Base-by-base conservation (phyloP, 352 stramenopile species). In the Phytopythium mirpurense region DNA sequence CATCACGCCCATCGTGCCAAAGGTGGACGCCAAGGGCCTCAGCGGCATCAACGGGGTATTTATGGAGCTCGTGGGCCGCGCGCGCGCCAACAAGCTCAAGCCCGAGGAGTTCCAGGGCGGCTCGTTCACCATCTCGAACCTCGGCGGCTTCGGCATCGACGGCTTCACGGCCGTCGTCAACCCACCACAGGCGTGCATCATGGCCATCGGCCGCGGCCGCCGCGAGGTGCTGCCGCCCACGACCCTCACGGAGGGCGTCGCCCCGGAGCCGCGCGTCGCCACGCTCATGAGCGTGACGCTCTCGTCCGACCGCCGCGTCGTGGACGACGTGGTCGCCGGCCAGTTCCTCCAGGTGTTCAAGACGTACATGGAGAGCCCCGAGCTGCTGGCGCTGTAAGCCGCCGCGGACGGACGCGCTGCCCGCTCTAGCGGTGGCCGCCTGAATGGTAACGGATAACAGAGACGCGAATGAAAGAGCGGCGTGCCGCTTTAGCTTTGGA, bases 141-240 rank as follows among this genome's bases (percentile, higher is more conserved):
- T 99, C 51, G 98, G 97, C 16, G 83, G 82, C 65, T 99, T 99
- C 70, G 97, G 97, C 56, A 98, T 99, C 66, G 85, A 96, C 62
- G 86, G 96, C 70, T 99, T 99, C 68, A 95, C 82, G 38, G 97
- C 98, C 11, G 96, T 99, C 40, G 98, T 99, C 62, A 99, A 99
- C 79, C 93, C 93, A 36, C 97, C 97, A 12, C 96, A 99, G 77
- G 95, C 95, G 3, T 98, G 94, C 54, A 99, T 99, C 80, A 81
- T 99, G 59, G 97, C 97, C 1, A 86, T 99, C 7, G 97, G 97
- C 48, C 90, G 93, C 32, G 96, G 96, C 50, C 74, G 86, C 51
- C 85, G 88, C 58, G 86, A 90, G 53, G 68, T 99, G 45, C 54
- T 95, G 54, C 71, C 76, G 4, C 79, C 79, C 21, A 60, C 68